Evolutionary conservation across 2,329 filamentous ascomycete genomes (phyloP).

Genomic region (Apiospora saccharicola): DNA sequence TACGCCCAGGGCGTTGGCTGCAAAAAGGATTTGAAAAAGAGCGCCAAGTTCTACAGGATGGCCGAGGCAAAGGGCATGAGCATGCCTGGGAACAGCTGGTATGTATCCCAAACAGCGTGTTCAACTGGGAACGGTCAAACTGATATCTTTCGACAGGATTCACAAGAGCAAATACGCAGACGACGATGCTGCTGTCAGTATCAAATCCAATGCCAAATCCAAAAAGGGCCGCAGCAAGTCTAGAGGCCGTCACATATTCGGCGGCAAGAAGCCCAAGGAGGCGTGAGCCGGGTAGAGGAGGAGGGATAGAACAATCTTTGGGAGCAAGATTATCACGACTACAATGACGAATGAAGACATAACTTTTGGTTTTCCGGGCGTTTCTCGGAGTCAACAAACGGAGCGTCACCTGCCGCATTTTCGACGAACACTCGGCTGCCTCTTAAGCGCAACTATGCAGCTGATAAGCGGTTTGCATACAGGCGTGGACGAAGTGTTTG

Average conservation of each 20-base stretch:
- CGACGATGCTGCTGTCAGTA: slow-evolving; percentile 62
- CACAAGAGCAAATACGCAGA: slow-evolving; percentile 94
- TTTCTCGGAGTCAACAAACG: slow-evolving; percentile 14
- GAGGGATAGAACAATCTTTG: slow-evolving; percentile 7
- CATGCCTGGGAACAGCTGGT: slow-evolving; percentile 99
- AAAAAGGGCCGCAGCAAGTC: slow-evolving; percentile 81
- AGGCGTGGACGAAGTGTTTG: not conserved
- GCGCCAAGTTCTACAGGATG: slow-evolving; percentile 86
- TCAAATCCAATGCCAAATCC: slow-evolving; percentile 54
- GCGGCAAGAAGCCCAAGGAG: slow-evolving; percentile 54
- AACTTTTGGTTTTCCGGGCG: slow-evolving; percentile 12
- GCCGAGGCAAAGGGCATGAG: slow-evolving; percentile 94
- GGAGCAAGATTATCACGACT: slow-evolving; percentile 15
- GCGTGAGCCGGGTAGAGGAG: not conserved
- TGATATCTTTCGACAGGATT: slow-evolving; percentile 69
- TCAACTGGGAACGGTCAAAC: slow-evolving; percentile 24
- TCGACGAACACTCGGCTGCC: not conserved
- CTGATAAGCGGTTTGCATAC: slow-evolving; percentile 5
- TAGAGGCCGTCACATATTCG: slow-evolving; percentile 76
- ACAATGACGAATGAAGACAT: slow-evolving; percentile 18
- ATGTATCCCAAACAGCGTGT: slow-evolving; percentile 47
- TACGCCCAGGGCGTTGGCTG: slow-evolving; percentile 93
- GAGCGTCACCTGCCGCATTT: slow-evolving; percentile 12
- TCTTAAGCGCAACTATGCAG: not conserved
- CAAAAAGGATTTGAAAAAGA: slow-evolving; percentile 96